Base-by-base conservation (phyloP, 2,329 filamentous ascomycete species). In the Neofusicoccum ribis region DNA sequence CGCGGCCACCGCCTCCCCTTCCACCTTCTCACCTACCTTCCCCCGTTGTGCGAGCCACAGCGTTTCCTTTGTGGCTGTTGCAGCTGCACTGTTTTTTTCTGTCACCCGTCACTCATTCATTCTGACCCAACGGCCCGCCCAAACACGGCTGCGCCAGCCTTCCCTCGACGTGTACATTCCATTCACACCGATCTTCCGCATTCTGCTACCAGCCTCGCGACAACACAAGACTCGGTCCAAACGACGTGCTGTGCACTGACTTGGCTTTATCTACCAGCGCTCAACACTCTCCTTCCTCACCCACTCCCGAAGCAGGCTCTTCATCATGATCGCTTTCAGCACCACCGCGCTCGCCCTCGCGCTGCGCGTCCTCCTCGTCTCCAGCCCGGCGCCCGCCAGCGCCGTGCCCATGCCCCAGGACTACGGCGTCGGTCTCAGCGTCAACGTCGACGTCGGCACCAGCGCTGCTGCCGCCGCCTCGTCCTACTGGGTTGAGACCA, bases 401-500 rank as follows among this genome's bases (percentile, higher is more conserved):
- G 49, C 52, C 17, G 50, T 41, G 20, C 34, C 65, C 36, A 70
- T 73, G 14, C 62, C 51, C n/a, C 27, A 49, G 15, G 39, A 44
- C 3, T 11, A 11, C 23, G 59, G 46, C 17, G 64, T 71, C 65
- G 68, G 75, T 52, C 17, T 47, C 27, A 34, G 23, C 14, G 72
- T 73, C 49, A 67, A 67, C 56, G 65, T 71, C 64, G 69, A 70
- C 37, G 68, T 67, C n/a, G 23, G n/a, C 20, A 27, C 44, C 54
- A n/a, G 44, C 7, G 51, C 43, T 37, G 43, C 51, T 14, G 70
- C 67, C 59, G 72, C 71, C 50, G 70, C 67, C 12, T 73, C 75
- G 61, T 69, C 72, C 72, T 95, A 90, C 83, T 96, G 92, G 92
- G 77, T 95, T 65, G 83, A 86, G 41, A 82, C 82, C 68, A 89